Conservation (phyloP, 2,329 filamentous ascomycete genomes). For the Chrysoporthe puriensis region DNA sequence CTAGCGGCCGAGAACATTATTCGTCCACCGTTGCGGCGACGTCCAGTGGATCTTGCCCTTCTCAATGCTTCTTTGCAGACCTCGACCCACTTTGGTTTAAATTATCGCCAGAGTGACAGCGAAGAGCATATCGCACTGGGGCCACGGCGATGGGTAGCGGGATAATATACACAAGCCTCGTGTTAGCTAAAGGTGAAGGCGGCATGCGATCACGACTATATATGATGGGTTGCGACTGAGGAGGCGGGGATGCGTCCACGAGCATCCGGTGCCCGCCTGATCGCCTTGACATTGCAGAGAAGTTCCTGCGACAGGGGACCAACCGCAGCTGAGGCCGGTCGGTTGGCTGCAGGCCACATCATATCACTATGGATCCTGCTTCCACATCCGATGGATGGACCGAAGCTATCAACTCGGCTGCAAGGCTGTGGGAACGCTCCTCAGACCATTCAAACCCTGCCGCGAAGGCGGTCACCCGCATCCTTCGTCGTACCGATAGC, state of each 20-base stretch:
- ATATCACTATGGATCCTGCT: background rate
- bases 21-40: background rate
- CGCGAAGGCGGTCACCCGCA: background rate
- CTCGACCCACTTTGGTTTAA: conserved; percentile 5
- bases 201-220: background rate
- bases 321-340: background rate
- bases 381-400: conserved; percentile 8
- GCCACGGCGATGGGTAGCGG: background rate
- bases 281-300: too few species aligned
- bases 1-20: background rate
- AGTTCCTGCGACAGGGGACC: background rate
- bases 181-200: background rate
- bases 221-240: background rate
- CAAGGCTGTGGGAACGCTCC: conserved; percentile 6
- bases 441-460: background rate
- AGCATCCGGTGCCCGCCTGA: background rate
- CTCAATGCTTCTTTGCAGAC: background rate
- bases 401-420: conserved; percentile 9
- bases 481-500: background rate
- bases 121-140: background rate
- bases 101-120: background rate
- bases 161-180: background rate
- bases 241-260: background rate
- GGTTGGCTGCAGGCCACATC: background rate
- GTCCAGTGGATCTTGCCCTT: background rate